Conservation (phyloP, 495 filamentous ascomycete genomes). For the Recurvomyces mirabilis region DNA sequence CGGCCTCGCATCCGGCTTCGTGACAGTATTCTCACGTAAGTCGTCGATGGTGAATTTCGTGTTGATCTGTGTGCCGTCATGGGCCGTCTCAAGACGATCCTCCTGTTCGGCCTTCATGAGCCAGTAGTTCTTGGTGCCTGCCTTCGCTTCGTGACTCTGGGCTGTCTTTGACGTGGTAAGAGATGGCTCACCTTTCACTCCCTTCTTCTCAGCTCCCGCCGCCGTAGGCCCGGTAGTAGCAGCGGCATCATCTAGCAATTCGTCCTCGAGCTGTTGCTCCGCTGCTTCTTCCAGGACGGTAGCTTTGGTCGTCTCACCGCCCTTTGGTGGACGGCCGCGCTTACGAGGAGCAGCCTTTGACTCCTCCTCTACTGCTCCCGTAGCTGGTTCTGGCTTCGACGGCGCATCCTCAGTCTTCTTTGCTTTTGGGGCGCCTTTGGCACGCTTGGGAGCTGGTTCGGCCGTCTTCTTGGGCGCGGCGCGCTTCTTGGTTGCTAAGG, state of each 20-base stretch:
- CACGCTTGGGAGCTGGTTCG: conserved; percentile 10
- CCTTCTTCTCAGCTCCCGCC: background rate
- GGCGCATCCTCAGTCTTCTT: background rate
- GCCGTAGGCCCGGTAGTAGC: conserved; percentile 2
- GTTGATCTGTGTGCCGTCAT: conserved; percentile 49
- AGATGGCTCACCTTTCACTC: background rate
- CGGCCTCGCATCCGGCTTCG: conserved; percentile 31
- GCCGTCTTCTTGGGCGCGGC: background rate
- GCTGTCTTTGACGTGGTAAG: background rate
- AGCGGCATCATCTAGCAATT: conserved; percentile 11
- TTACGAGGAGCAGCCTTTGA: conserved; percentile 6
- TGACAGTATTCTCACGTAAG: conserved; percentile 47
- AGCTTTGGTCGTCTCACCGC: conserved; percentile 18
- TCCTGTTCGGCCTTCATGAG: conserved; percentile 93
- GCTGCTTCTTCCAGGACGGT: conserved; percentile 11
- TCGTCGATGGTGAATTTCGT: conserved; percentile 84
- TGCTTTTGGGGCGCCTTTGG: conserved; percentile 6
- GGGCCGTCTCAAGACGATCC: conserved; percentile 70
- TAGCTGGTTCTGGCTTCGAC: conserved; percentile 1
- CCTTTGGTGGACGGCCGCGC: conserved; percentile 16
- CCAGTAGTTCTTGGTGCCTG: conserved; percentile 49
- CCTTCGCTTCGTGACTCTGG: background rate
- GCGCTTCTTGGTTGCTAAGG: conserved; percentile 8
- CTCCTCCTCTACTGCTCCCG: background rate
- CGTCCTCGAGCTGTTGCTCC: conserved; percentile 12